Base-by-base conservation (phyloP, 2,329 filamentous ascomycete genomes). In the Claviceps pusilla region DNA sequence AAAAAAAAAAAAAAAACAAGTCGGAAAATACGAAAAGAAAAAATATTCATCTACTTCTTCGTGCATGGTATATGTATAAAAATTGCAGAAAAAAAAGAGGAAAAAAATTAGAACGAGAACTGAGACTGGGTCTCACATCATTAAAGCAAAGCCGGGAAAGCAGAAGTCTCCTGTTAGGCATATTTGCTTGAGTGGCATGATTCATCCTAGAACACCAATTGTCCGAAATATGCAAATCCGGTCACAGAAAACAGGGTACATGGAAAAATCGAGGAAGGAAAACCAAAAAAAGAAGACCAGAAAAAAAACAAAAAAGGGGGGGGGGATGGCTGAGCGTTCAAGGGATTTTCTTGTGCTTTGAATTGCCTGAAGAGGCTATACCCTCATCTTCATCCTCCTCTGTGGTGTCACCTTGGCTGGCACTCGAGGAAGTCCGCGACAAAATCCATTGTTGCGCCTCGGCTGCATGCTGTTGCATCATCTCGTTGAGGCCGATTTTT, bases 401-500 rank as follows among this genome's bases (percentile, higher is more conserved):
- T 0, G 73, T 78, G 29, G 72, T 73, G 52, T 77, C 72, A 1
- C 70, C 73, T 24, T 65, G 64, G 11, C 63, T 64, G 9, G 58
- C 54, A 28, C 63, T 64, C 6, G 63, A 60, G 9, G 35, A 37
- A 10, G 72, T 60, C 47, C 73, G 67, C 5, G 68, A 68, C 51
- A 69, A 19, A 24, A 83, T 76, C 73, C 77, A 84, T 31, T 69
- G 62, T 48, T 73, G 71, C 1, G 75, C 73, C 42, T 83, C 77
- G 3, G 62, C 60, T 2, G 73, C 72, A 60, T 83, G 79, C 52
- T 66, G 67, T 48, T 70, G 69, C 75, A 82, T 79, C 79, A 82
- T 82, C 57, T 69, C 71, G 48, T 72, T 74, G 11, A 83, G 67
- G 0, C 74, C 75, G 10, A 64, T 66, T 56, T 71, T 68, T 1